Evolutionary conservation across 805 yeast species (phyloP).

Genomic region (Candida chauliodis): DNA sequence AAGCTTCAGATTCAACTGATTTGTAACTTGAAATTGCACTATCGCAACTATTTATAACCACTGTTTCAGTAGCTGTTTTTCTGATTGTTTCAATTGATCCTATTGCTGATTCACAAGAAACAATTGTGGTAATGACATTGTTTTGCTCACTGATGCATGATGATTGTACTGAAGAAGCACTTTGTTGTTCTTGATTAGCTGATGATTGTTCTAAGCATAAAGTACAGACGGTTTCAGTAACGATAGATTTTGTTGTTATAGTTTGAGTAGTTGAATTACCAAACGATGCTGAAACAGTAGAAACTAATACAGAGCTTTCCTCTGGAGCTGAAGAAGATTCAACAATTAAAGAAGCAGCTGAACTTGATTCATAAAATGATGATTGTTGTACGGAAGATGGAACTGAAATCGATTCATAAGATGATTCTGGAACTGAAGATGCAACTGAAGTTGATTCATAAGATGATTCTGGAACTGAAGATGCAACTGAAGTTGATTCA

Average conservation of each 20-base stretch:
- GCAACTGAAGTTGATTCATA: neutral
- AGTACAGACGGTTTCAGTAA: conserved; percentile 7
- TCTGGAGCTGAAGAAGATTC: neutral
- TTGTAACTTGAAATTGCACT: conserved; percentile 2
- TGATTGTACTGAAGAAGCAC: conserved; percentile 5
- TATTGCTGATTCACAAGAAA: conserved; percentile 10
- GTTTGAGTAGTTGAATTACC: neutral
- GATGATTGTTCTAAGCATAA: conserved; percentile 6
- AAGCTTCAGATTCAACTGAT: conserved; percentile 9
- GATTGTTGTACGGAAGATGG: neutral
- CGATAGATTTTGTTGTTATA: neutral
- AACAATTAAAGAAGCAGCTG: neutral
- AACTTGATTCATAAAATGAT: conserved; percentile 2
- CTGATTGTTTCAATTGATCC: conserved; percentile 7
- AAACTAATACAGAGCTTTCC: neutral
- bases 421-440: neutral
- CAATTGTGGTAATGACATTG: conserved; percentile 6
- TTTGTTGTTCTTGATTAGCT: conserved; percentile 2
- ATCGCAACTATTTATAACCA: conserved; percentile 6
- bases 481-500: conserved; percentile 9
- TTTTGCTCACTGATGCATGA: conserved; percentile 2
- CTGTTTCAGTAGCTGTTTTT: conserved; percentile 4
- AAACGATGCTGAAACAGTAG: neutral
- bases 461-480: neutral
- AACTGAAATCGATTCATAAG: conserved; percentile 1